Conservation (phyloP, 1,284 basidiomycete genomes). For the Agroathelia rolfsii region DNA sequence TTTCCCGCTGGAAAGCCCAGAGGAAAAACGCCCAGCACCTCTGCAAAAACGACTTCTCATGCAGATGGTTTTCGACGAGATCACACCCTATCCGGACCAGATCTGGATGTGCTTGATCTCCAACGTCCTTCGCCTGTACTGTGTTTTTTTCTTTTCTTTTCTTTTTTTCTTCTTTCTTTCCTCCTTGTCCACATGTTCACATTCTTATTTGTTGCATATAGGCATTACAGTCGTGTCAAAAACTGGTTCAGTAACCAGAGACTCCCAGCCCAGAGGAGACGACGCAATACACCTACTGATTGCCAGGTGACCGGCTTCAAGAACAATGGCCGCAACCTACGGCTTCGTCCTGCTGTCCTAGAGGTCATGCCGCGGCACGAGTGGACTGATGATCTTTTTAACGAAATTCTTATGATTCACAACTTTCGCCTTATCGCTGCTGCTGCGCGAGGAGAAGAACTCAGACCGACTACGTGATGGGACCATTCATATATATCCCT, state of each 20-base stretch:
- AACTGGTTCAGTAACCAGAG: conserved; percentile 2
- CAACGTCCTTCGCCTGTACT: neutral
- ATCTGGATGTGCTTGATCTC: conserved; percentile 8
- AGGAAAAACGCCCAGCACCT: conserved; percentile 33
- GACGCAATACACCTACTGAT: neutral
- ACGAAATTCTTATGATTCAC: conserved; percentile 3
- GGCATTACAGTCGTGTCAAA: conserved; percentile 1
- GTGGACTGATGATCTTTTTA: conserved; percentile 2
- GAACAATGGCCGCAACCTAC: conserved; percentile 1
- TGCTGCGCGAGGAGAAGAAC: too few species aligned
- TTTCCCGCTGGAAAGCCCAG: conserved; percentile 39
- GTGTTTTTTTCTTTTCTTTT: neutral
- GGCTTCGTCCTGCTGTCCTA: neutral
- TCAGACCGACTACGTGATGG: too few species aligned
- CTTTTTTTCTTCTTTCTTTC: neutral
- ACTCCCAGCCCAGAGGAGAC: conserved; percentile 2
- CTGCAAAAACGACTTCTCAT: neutral
- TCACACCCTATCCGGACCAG: conserved; percentile 3
- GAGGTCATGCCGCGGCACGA: neutral
- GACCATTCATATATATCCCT: too few species aligned
- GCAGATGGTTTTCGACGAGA: conserved; percentile 2
- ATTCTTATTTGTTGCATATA: neutral
- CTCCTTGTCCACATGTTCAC: neutral
- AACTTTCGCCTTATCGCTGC: neutral
- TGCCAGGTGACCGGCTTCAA: too few species aligned